Percentiles rank a stretch among this genome's conserved stretches.
phyloP scores from a whole-genome alignment of 2,329 filamentous ascomycete species.

The Lanzia echinophila region DNA sequence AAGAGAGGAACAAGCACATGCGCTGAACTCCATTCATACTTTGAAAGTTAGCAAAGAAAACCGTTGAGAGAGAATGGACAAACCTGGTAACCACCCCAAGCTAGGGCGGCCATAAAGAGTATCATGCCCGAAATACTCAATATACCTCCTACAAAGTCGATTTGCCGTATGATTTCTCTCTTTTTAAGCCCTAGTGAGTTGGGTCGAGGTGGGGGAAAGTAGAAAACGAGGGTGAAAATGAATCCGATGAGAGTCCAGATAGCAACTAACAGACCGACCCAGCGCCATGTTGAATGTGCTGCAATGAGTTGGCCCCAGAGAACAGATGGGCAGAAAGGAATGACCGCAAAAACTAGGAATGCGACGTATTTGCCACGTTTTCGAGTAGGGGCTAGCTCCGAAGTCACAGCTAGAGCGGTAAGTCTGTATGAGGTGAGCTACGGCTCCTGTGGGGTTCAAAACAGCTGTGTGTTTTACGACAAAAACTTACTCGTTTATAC shows the following conservation, averaged over 20 bases:
- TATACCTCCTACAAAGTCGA: slow-evolving; percentile 46
- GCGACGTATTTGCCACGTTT: slow-evolving; percentile 58
- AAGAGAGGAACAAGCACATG: slow-evolving; percentile 49
- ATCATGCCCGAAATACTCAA: slow-evolving; percentile 43
- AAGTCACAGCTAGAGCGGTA: slow-evolving; percentile 60
- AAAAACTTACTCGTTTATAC: slow-evolving; percentile 48
- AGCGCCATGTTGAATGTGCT: slow-evolving; percentile 43
- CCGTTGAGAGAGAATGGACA: slow-evolving; percentile 1
- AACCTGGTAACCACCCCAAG: slow-evolving; percentile 49
- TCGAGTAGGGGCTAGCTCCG: slow-evolving; percentile 60
- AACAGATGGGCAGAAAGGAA: slow-evolving; percentile 55
- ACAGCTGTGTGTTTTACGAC: too few relatives aligned
- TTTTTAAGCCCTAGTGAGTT: slow-evolving; percentile 34
- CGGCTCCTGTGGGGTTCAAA: too few relatives aligned
- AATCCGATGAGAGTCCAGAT: slow-evolving; percentile 47
- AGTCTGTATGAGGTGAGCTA: slow-evolving; percentile 30
- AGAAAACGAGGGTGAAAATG: slow-evolving; percentile 44
- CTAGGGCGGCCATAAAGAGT: slow-evolving; percentile 43
- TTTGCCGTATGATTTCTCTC: slow-evolving; percentile 37
- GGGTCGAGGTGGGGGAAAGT: slow-evolving; percentile 44
- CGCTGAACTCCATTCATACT: slow-evolving; percentile 49
- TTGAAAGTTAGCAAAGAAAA: slow-evolving; percentile 39
- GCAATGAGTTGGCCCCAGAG: slow-evolving; percentile 53
- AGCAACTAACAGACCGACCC: slow-evolving; percentile 45
- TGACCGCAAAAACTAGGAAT: slow-evolving; percentile 50